Percentiles rank a stretch among this genome's conserved stretches.
These are phyloP conservation scores for Sphaerulina populicola DNA, from an alignment of 2,329 filamentous ascomycete species.

Conservation along the genomic window DNA sequence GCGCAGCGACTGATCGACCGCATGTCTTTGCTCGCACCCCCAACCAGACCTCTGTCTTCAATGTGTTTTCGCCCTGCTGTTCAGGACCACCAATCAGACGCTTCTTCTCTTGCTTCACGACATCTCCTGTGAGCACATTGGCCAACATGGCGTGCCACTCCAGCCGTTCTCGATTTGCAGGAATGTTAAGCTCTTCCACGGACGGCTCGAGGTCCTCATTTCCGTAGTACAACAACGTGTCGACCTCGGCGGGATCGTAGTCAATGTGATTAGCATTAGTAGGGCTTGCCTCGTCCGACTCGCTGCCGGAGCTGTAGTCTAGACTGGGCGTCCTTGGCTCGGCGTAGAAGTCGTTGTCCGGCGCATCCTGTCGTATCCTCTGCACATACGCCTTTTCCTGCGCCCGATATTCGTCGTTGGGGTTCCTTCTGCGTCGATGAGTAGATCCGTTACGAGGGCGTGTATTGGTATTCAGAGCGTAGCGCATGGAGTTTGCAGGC, in stretches of 20 bases:
- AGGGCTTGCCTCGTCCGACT: conserved; percentile 84
- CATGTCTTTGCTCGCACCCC: conserved; percentile 76
- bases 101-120: conserved; percentile 97
- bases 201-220: conserved; percentile 84
- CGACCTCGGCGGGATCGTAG: conserved; percentile 75
- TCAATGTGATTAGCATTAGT: conserved; percentile 77
- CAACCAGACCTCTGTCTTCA: conserved; percentile 72
- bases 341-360: conserved; percentile 60
- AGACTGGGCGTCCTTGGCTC: conserved; percentile 62
- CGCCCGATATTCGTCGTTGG: conserved; percentile 65
- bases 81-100: conserved; percentile 74
- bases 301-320: conserved; percentile 63
- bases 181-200: conserved; percentile 79
- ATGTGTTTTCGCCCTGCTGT: conserved; percentile 60
- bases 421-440: conserved; percentile 52
- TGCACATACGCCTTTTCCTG: conserved; percentile 95
- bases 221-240: conserved; percentile 85
- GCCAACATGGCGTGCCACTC: conserved; percentile 99
- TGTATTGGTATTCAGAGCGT: conserved; percentile 34
- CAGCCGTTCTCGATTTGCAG: conserved; percentile 76
- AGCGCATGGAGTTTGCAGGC: conserved; percentile 38
- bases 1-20: conserved; percentile 73
- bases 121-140: conserved; percentile 89
- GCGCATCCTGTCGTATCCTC: conserved; percentile 64
- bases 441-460: conserved; percentile 49